These are phyloP conservation scores for Rachicladosporium sp. DNA, from an alignment of 2,329 filamentous ascomycete species.

Conservation along the genomic window DNA sequence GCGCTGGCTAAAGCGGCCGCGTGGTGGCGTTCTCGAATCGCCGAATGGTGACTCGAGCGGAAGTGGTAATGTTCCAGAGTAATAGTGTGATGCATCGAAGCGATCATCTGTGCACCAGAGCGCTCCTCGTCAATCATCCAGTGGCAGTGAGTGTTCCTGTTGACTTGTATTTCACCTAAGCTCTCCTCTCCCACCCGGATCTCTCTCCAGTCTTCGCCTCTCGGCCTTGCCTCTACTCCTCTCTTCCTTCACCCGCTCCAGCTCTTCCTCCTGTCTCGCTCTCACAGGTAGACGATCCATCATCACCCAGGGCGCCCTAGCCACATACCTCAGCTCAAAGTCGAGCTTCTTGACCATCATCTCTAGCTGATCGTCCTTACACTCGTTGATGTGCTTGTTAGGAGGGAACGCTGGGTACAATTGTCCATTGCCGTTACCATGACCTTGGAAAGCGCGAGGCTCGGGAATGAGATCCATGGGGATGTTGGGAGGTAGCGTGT, in stretches of 20 bases:
- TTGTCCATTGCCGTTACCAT: conserved; percentile 55
- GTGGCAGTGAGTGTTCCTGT: too few species aligned
- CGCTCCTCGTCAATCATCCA: too few species aligned
- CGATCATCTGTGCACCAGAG: too few species aligned
- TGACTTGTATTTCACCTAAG: conserved; percentile 11
- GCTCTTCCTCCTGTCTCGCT: conserved; percentile 11
- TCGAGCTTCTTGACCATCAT: conserved; percentile 63
- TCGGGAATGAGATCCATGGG: conserved; percentile 64
- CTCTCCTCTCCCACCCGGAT: conserved; percentile 34
- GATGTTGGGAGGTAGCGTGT: conserved; percentile 59
- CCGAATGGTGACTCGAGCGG: too few species aligned
- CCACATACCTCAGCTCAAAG: conserved; percentile 76
- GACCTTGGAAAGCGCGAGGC: conserved; percentile 66
- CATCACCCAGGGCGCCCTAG: conserved; percentile 56
- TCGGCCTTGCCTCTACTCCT: conserved; percentile 37
- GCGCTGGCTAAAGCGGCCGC: too few species aligned
- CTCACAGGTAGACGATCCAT: conserved; percentile 6
- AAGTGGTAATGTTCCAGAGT: too few species aligned
- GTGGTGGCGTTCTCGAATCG: too few species aligned
- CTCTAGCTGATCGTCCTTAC: conserved; percentile 67
- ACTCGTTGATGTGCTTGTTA: conserved; percentile 40
- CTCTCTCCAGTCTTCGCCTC: conserved; percentile 31
- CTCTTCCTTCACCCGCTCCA: conserved; percentile 56
- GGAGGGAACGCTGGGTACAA: conserved; percentile 67
- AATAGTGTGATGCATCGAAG: too few species aligned